Evolutionary conservation across 352 stramenopile species (phyloP), one percentile per base, ranked within the genome.

Genomic region (Salisapilia sapeloensis): DNA sequence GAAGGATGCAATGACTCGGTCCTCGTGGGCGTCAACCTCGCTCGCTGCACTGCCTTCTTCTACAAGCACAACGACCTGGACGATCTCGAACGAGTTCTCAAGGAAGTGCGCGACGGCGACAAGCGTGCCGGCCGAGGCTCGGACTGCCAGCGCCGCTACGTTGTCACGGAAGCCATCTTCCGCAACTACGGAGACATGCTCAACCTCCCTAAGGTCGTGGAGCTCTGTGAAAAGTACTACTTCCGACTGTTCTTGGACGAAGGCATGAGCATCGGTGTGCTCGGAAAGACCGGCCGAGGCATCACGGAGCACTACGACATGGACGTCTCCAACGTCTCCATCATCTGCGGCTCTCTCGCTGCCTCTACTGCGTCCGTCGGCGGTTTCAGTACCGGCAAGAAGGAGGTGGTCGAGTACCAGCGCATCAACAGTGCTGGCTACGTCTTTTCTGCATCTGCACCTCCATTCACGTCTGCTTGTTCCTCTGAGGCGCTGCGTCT

Each of bases 51-150:
- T 18, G 75, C 97, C 4, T 46, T 86, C 15, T 96, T 87, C 54
- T 99, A 97, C 64, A 91, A 94, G 46, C 95, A 99, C 69, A 99
- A 99, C 57, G 92, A 98, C 56, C 74, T 98, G 48, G 71, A 83
- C 9, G 92, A 98, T 50, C 63, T 99, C 11, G 72, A 94, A 33
- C 69, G 90, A 10, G 70, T 98, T 27, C 67, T 99, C 11, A 60
- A 89, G 50, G 72, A 37, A 27, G 60, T 90, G 19, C 74, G 66
- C 29, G 57, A 71, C 12, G 85, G 86, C 14, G 94, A 99, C 57
- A 74, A 77, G 39, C 77, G 77, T 36, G 58, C 94, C 16, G 62
- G 66, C 1, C 69, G 69, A 19, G 47, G 48, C 22, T 84, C 70
- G 24, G 69, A 72, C 50, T 85, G 39, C 62, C 92, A 98, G 54